phyloP scores from a whole-genome alignment of 164 flowering plant species.

The Berberis vulgaris region DNA sequence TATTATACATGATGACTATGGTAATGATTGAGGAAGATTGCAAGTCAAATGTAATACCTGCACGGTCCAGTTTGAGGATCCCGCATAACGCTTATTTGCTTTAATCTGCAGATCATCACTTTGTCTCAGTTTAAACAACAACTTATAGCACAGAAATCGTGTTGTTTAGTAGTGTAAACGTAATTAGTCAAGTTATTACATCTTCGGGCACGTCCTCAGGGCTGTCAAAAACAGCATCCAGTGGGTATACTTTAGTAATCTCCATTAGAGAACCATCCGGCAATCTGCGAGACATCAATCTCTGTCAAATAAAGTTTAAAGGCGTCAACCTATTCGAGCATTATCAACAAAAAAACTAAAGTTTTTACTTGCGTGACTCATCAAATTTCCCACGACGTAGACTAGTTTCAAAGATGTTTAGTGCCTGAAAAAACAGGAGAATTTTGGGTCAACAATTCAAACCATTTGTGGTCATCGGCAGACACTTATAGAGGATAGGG shows the following conservation, averaged over 20 bases:
- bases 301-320: conserved; percentile 2
- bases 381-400: conserved; percentile 95
- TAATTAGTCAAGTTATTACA: conserved; percentile 28
- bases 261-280: conserved; percentile 97
- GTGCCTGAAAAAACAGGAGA: conserved; percentile 40
- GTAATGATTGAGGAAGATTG: neutral
- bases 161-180: neutral
- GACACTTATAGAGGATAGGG: neutral
- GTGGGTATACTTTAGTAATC: conserved; percentile 74
- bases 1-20: neutral
- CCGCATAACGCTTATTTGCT: conserved; percentile 91
- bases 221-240: conserved; percentile 89
- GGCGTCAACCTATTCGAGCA: neutral
- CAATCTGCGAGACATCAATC: conserved; percentile 37
- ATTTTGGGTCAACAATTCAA: neutral
- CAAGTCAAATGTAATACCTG: conserved; percentile 33
- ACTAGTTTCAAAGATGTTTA: conserved; percentile 89
- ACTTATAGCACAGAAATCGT: neutral
- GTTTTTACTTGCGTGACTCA: conserved; percentile 74
- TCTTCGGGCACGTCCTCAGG: conserved; percentile 96
- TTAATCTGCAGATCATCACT: conserved; percentile 54
- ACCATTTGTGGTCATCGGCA: neutral
- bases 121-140: neutral
- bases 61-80: conserved; percentile 87
- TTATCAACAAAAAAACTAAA: neutral